Base-by-base conservation (phyloP, 352 stramenopile species). In the Aphanomyces invadans region DNA sequence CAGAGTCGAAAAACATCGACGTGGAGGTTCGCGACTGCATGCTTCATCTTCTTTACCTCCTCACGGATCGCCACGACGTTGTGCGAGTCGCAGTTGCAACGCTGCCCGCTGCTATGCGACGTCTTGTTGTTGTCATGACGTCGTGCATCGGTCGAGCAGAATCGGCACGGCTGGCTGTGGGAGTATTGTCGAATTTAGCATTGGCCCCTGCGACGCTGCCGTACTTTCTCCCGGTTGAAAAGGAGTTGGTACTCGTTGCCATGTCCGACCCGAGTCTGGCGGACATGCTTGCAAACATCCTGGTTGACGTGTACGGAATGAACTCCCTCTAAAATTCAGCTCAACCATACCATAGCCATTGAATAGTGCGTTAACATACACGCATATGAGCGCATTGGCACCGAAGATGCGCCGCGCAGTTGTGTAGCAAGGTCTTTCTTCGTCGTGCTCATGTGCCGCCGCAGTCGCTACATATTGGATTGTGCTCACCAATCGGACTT, bases 301-400 rank as follows among this genome's bases (percentile, higher is more conserved):
- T 90, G 28, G 81, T 79, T 4, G 82, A 92, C 45, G 84, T 90
- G 3, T 90, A 84, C 65, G 83, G 83, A 38, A 92, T 92, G 81
- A 82, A 92, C 62, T 83, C 84, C n/a, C 62, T 90, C 19, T 57
- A 17, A 57, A 21, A 54, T 21, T 17, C 19, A 12, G 46, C 10
- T 12, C 21, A 54, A 28, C 11, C 19, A 54, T 12, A 12, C 17
- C 21, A 12, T n/a, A n/a, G n/a, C n/a, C n/a, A n/a, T n/a, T n/a
- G n/a, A n/a, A n/a, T n/a, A n/a, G n/a, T n/a, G n/a, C n/a, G n/a
- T n/a, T n/a, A n/a, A n/a, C n/a, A n/a, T n/a, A n/a, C n/a, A n/a
- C n/a, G n/a, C n/a, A n/a, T n/a, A n/a, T n/a, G n/a, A n/a, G n/a
- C n/a, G n/a, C n/a, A n/a, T n/a, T n/a, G n/a, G n/a, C n/a, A n/a